Percentiles rank a stretch among this genome's conserved stretches.
phyloP scores from a whole-genome alignment of 495 filamentous ascomycete genomes.

The Parathielavia appendiculata region DNA sequence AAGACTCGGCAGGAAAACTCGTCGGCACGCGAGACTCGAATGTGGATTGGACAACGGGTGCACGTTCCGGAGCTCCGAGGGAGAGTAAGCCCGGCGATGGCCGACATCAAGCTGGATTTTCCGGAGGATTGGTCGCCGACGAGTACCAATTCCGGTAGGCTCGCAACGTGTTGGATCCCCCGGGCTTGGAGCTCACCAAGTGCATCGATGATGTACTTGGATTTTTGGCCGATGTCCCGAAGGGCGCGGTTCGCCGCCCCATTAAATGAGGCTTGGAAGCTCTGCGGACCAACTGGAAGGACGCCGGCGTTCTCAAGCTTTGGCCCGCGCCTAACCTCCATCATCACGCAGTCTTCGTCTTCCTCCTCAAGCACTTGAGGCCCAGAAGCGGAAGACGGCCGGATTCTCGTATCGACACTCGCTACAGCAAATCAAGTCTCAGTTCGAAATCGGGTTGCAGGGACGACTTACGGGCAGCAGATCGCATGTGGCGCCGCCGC shows the following conservation, averaged over 20 bases:
- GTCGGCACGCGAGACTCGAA: constrained; percentile 56
- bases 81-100: constrained; percentile 70
- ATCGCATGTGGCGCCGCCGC: constrained; percentile 11
- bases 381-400: neutral
- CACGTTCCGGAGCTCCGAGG: constrained; percentile 66
- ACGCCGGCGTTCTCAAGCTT: neutral
- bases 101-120: constrained; percentile 76
- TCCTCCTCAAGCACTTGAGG: constrained; percentile 9
- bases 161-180: constrained; percentile 51
- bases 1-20: constrained; percentile 62
- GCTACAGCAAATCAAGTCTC: constrained; percentile 18
- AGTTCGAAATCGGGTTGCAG: neutral
- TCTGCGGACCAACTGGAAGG: constrained; percentile 5
- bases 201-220: constrained; percentile 46
- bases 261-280: constrained; percentile 27
- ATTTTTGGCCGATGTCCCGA: constrained; percentile 39
- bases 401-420: constrained; percentile 22
- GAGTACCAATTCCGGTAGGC: constrained; percentile 68
- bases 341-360: constrained; percentile 17
- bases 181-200: constrained; percentile 43
- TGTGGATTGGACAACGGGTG: constrained; percentile 72
- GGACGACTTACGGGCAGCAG: constrained; percentile 27
- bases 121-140: constrained; percentile 79
- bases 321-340: constrained; percentile 19
- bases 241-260: constrained; percentile 33